phyloP scores from a whole-genome alignment of 1,284 basidiomycete species.

The Moesziomyces sp. region DNA sequence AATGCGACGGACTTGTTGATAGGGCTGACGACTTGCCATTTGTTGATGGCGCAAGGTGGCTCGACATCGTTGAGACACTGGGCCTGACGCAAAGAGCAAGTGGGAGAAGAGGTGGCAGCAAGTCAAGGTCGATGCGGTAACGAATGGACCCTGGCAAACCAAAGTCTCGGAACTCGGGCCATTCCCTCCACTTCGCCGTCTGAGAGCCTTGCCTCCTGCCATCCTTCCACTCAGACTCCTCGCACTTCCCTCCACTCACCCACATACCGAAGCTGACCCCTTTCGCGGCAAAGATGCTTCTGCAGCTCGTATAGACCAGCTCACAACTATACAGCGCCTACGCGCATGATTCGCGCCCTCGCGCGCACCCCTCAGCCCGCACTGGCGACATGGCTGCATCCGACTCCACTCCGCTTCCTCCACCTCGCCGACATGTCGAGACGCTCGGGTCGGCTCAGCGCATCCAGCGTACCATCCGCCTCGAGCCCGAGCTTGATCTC shows the following conservation, averaged over 20 bases:
- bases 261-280: too few species aligned
- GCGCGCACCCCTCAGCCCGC: constrained; percentile 1
- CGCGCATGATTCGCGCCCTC: not conserved
- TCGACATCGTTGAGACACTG: constrained; percentile 10
- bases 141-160: constrained; percentile 10
- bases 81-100: too few species aligned
- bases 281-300: too few species aligned
- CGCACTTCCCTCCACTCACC: too few species aligned
- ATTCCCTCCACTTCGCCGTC: constrained; percentile 8
- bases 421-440: constrained; percentile 9
- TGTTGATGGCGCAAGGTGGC: constrained; percentile 20
- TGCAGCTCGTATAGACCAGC: not conserved
- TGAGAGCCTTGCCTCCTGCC: not conserved
- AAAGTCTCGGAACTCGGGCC: constrained; percentile 17
- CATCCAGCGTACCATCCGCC: not conserved
- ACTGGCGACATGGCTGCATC: not conserved
- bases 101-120: not conserved
- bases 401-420: constrained; percentile 4
- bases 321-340: too few species aligned
- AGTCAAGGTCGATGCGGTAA: not conserved
- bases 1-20: not conserved
- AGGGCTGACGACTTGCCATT: constrained; percentile 7
- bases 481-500: not conserved
- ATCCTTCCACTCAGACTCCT: too few species aligned
- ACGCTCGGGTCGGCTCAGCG: constrained; percentile 12